These are phyloP conservation scores for Backusella australiensis DNA, from an alignment of 192 early-diverging fungal species.

Conservation along the genomic window DNA sequence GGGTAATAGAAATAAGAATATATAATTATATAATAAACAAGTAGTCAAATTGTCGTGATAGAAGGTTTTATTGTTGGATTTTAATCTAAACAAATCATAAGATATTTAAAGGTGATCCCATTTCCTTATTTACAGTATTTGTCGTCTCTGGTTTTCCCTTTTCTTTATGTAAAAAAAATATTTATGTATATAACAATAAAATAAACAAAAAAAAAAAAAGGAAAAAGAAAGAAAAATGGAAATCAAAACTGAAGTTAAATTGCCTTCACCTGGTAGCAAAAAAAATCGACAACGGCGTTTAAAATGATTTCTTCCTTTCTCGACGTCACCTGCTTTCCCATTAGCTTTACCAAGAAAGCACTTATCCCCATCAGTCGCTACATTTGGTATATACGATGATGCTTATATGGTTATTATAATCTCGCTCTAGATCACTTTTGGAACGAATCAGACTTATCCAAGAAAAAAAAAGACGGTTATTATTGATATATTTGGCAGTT, in stretches of 20 bases:
- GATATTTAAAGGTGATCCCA: constrained; percentile 1
- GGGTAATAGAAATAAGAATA: neutral
- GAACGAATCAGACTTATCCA: neutral
- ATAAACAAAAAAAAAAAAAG: neutral
- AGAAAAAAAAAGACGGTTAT: neutral
- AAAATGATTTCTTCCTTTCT: neutral
- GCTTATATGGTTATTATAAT: no score
- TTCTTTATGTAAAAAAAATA: neutral
- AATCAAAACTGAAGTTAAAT: neutral
- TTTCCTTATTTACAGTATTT: neutral
- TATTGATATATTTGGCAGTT: neutral
- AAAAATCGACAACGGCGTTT: neutral
- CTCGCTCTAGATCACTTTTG: no score
- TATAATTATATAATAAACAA: neutral
- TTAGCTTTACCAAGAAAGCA: neutral
- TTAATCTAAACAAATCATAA: constrained; percentile 9
- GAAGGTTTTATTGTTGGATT: constrained; percentile 3
- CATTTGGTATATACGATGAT: no score
- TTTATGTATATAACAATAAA: neutral
- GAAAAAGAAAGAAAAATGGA: neutral
- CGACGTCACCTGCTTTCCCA: neutral
- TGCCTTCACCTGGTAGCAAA: neutral
- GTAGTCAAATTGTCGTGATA: neutral
- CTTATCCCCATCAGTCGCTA: neutral
- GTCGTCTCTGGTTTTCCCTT: neutral